phyloP scores from a whole-genome alignment of 148 eudicot genomes.

The Rhododendron mucronatum region DNA sequence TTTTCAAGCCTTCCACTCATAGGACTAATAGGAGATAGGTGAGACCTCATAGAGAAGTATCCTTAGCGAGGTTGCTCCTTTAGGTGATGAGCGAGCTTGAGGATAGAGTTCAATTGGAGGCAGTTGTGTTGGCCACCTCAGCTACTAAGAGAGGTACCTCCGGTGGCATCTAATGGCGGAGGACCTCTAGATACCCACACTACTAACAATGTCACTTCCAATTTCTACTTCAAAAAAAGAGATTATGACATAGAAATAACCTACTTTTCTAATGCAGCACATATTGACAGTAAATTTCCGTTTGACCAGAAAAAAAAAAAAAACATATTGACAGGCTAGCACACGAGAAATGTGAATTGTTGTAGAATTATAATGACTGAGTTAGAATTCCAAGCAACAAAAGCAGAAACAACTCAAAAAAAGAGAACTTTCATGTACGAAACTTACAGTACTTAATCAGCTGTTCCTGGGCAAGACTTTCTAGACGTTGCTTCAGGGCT shows the following conservation, averaged over 20 bases:
- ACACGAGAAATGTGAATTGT: background rate
- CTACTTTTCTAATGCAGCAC: background rate
- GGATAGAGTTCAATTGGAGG: background rate
- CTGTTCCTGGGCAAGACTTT: constrained; percentile 87
- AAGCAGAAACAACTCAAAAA: background rate
- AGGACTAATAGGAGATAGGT: background rate
- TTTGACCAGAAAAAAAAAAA: too few species aligned
- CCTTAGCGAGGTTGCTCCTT: background rate
- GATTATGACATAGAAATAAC: background rate
- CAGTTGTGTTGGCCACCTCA: background rate
- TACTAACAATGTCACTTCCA: background rate
- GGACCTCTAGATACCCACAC: background rate
- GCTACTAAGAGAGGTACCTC: background rate
- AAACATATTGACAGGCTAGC: background rate
- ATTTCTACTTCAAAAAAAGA: background rate
- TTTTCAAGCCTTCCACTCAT: background rate
- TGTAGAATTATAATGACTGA: background rate
- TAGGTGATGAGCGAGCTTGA: background rate
- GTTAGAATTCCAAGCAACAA: background rate
- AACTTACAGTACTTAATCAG: constrained; percentile 86
- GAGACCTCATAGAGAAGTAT: background rate
- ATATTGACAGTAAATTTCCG: background rate
- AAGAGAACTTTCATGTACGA: background rate
- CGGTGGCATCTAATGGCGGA: background rate
- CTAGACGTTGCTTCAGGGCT: constrained; percentile 81